These are phyloP conservation scores for Globisporangium spiculum DNA, from an alignment of 352 stramenopile genomes.

Conservation along the genomic window DNA sequence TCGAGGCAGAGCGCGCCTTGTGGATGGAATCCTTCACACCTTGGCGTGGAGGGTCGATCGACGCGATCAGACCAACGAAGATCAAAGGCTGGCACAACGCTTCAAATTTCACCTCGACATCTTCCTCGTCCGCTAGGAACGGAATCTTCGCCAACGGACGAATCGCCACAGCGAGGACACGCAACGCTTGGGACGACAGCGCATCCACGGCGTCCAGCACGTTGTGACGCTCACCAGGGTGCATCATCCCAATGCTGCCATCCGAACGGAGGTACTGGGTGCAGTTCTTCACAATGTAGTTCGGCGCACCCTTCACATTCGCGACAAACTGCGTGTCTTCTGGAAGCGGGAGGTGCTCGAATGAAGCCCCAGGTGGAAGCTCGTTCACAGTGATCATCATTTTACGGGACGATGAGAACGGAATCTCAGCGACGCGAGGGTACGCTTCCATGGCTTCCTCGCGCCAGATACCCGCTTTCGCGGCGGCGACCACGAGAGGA, in stretches of 20 bases:
- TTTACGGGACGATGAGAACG: conserved; percentile 94
- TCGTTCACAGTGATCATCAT: conserved; percentile 88
- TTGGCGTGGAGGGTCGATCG: conserved; percentile 73
- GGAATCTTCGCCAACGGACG: conserved; percentile 47
- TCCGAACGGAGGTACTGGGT: conserved; percentile 44
- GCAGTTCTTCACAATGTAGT: conserved; percentile 64
- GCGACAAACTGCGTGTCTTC: conserved; percentile 39
- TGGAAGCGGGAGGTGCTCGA: conserved; percentile 44
- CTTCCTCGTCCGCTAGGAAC: conserved; percentile 46
- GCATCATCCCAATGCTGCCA: conserved; percentile 38
- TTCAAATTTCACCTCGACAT: conserved; percentile 56
- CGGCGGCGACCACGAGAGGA: conserved; percentile 58
- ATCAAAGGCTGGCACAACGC: conserved; percentile 70
- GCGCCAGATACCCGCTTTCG: conserved; percentile 57
- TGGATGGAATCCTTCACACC: conserved; percentile 63
- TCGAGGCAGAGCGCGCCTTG: conserved; percentile 45
- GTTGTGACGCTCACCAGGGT: conserved; percentile 27
- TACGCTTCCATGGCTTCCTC: conserved; percentile 42
- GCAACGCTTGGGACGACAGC: conserved; percentile 64
- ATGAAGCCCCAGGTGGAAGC: conserved; percentile 25
- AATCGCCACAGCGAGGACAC: conserved; percentile 90
- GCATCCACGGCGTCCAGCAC: conserved; percentile 56
- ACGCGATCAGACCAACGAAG: conserved; percentile 92
- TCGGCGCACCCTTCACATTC: conserved; percentile 68
- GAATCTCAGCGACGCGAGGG: conserved; percentile 83